Conservation (phyloP, 2,329 filamentous ascomycete genomes). For the Pseudogymnoascus sp. region DNA sequence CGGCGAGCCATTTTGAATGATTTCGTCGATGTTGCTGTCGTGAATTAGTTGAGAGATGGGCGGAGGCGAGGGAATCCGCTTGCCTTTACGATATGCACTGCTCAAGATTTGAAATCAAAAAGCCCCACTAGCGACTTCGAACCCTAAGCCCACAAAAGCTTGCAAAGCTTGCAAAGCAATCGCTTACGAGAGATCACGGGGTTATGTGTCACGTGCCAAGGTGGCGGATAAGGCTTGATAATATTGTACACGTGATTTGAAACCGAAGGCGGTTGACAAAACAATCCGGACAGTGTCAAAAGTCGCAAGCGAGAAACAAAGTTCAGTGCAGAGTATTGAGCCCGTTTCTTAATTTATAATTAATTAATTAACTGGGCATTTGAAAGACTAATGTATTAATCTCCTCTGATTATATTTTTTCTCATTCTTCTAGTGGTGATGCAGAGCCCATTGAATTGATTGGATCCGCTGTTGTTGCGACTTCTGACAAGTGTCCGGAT, state of each 20-base stretch:
- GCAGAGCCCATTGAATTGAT: too few relatives aligned
- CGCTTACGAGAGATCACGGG: constrained; percentile 10
- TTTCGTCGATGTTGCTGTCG: constrained; percentile 34
- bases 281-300: too few relatives aligned
- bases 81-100: constrained; percentile 21
- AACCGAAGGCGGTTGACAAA: too few relatives aligned
- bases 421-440: too few relatives aligned
- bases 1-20: constrained; percentile 95
- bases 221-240: not conserved
- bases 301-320: too few relatives aligned
- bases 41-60: constrained; percentile 8
- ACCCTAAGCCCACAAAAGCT: constrained; percentile 10
- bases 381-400: too few relatives aligned
- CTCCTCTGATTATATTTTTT: too few relatives aligned
- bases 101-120: constrained; percentile 20
- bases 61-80: constrained; percentile 6
- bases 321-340: too few relatives aligned
- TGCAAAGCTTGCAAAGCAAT: constrained; percentile 10
- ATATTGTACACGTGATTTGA: not conserved
- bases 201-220: not conserved
- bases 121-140: not conserved
- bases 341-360: too few relatives aligned
- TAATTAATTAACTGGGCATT: too few relatives aligned
- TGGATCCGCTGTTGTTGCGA: too few relatives aligned
- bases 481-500: too few relatives aligned